Base-by-base conservation (phyloP, 2,329 filamentous ascomycete genomes). In the Plectosphaerella cucumerina region DNA sequence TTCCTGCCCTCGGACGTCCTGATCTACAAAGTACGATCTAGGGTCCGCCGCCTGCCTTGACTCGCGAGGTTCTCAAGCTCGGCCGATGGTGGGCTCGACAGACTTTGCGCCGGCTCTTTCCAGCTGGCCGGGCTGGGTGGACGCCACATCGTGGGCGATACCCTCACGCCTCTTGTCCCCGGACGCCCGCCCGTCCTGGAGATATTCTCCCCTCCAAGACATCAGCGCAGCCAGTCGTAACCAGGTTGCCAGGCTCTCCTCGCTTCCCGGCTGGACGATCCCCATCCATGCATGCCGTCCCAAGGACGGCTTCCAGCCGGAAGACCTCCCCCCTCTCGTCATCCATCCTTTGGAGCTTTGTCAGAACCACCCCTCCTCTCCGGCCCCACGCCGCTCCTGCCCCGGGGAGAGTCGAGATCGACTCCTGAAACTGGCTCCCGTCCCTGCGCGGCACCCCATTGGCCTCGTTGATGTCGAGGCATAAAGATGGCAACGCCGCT, bases 391-490 rank as follows among this genome's bases (percentile, higher is more conserved):
- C 45, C 53, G 50, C 53, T 39, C 39, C 44, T 48, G 43, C 51
- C 53, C 52, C 53, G 52, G 47, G 35, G 18, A 17, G 35, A 39
- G 34, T 20, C 41, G n/a, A 53, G 53, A 57, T 57, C 47, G 51
- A 55, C 55, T 55, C 39, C 53, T 57, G 55, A 57, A 57, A 57
- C 55, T 14, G 46, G 53, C 53, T 18, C 48, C 55, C 47, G 18
- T 42, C 47, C 6, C 37, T 20, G n/a, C 47, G 20, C 21, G 15
- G 14, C 15, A 21, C 22, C n/a, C 37, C 35, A 48, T 48, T 48
- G 47, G 47, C 23, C 42, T 35, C 11, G 10, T 33, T 10, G 34
- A 20, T 11, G n/a, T 37, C 37, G 37, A 26, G 37, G 47, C 47
- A 48, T 48, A 43, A 48, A 48, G 34, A 48, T 35, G 17, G 46